These are phyloP conservation scores for Juglanconis sp. DNA, from an alignment of 2,329 filamentous ascomycete species.

Conservation along the genomic window DNA sequence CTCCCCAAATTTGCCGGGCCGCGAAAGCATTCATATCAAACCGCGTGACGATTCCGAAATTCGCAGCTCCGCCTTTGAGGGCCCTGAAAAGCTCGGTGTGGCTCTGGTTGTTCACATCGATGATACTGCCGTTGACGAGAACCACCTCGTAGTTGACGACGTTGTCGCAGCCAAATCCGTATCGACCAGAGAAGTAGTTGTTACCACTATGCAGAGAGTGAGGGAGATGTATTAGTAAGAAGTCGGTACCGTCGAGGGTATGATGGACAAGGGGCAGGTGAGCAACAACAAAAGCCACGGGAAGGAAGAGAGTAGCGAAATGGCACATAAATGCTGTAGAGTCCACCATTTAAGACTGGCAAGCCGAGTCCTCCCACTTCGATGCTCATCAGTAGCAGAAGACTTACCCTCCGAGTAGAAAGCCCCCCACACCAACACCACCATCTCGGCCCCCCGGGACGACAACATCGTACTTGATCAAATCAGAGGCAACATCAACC, in stretches of 20 bases:
- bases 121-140: conserved; percentile 1
- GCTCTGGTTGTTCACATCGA: not conserved
- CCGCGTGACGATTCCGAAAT: conserved; percentile 36
- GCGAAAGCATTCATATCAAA: conserved; percentile 20
- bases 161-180: conserved; percentile 8
- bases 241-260: not conserved
- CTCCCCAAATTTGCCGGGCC: conserved; percentile 23
- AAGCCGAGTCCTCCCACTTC: too few relatives aligned
- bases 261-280: too few relatives aligned
- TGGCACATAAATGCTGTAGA: not conserved
- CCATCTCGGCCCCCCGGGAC: conserved; percentile 9
- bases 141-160: conserved; percentile 8
- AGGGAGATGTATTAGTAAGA: not conserved
- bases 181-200: not conserved
- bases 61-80: conserved; percentile 32
- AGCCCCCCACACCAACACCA: conserved; percentile 3
- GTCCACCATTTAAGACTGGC: not conserved
- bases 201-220: not conserved
- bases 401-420: conserved; percentile 1
- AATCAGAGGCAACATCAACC: not conserved
- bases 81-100: conserved; percentile 2
- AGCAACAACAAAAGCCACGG: too few relatives aligned
- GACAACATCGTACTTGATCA: not conserved
- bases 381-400: not conserved
- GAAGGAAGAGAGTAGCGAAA: not conserved